Conservation (phyloP, 345 rosid genomes). For the Camelina neglecta region DNA sequence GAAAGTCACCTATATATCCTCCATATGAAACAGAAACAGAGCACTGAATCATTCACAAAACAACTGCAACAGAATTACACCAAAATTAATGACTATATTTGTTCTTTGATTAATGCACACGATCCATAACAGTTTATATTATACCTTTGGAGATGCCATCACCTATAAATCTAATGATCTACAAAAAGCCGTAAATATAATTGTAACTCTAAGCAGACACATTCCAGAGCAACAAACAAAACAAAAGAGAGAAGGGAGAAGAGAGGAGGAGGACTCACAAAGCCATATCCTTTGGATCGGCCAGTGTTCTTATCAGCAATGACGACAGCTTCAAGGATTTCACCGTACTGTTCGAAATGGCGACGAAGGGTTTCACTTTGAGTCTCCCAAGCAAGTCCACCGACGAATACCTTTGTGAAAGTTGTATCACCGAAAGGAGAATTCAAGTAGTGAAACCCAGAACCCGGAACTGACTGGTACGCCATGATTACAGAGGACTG, state of each 20-base stretch:
- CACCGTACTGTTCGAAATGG: constrained; percentile 85
- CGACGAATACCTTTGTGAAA: constrained; percentile 82
- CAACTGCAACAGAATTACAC: neutral
- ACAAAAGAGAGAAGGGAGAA: constrained; percentile 9
- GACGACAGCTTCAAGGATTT: constrained; percentile 92
- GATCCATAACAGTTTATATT: neutral
- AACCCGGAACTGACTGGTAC: constrained; percentile 59
- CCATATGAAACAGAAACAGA: constrained; percentile 62
- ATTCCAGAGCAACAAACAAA: neutral
- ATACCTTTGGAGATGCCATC: neutral
- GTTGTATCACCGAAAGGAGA: constrained; percentile 95
- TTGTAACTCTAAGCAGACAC: neutral
- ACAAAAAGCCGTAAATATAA: neutral
- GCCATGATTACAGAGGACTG: constrained; percentile 52
- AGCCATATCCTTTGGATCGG: constrained; percentile 98
- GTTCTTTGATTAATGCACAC: neutral
- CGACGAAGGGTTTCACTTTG: constrained; percentile 82
- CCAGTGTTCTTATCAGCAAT: constrained; percentile 92
- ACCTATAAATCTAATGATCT: neutral
- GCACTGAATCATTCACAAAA: constrained; percentile 45
- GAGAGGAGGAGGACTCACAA: constrained; percentile 68
- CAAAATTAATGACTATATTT: neutral
- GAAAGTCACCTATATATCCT: constrained; percentile 92
- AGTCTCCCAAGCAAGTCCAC: constrained; percentile 97
- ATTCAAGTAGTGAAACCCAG: constrained; percentile 73